phyloP scores from a whole-genome alignment of 106 monocot genomes.

The Dendrobium huoshanense region DNA sequence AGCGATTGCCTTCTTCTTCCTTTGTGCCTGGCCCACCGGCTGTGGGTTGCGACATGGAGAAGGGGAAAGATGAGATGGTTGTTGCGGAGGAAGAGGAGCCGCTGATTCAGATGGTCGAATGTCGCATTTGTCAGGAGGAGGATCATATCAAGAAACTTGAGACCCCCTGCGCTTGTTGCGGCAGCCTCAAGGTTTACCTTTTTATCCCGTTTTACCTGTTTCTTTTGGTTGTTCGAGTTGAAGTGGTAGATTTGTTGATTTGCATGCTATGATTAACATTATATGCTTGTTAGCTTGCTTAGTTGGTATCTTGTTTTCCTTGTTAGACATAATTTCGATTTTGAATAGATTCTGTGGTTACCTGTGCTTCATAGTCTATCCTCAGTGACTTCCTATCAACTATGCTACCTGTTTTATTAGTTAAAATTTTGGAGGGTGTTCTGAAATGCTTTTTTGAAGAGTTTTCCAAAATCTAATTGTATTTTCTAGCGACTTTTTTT shows the following conservation, averaged over 20 bases:
- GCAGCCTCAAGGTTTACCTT: slow-evolving; percentile 75
- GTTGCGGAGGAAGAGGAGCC: slow-evolving; percentile 52
- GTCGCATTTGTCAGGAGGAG: slow-evolving; percentile 98
- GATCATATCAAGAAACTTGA: slow-evolving; percentile 79
- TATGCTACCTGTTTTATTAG: too few relatives aligned
- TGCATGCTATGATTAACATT: background rate
- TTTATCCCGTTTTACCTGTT: background rate
- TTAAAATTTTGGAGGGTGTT: too few relatives aligned
- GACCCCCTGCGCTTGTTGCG: slow-evolving; percentile 84
- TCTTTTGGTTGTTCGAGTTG: background rate
- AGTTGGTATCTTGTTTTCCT: background rate
- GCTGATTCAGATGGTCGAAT: slow-evolving; percentile 64
- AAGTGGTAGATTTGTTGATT: background rate
- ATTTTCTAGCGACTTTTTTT: too few relatives aligned
- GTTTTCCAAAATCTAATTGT: too few relatives aligned
- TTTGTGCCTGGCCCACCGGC: background rate
- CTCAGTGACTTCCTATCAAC: background rate
- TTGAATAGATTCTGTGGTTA: background rate
- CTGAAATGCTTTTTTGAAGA: too few relatives aligned
- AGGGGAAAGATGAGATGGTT: background rate
- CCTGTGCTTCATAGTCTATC: background rate
- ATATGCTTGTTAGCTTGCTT: background rate
- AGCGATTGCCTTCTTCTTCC: background rate
- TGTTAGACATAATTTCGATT: background rate
- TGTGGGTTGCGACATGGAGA: too few relatives aligned